These are phyloP conservation scores for Diaporthe caulivora DNA, from an alignment of 2,329 filamentous ascomycete genomes.

Conservation along the genomic window DNA sequence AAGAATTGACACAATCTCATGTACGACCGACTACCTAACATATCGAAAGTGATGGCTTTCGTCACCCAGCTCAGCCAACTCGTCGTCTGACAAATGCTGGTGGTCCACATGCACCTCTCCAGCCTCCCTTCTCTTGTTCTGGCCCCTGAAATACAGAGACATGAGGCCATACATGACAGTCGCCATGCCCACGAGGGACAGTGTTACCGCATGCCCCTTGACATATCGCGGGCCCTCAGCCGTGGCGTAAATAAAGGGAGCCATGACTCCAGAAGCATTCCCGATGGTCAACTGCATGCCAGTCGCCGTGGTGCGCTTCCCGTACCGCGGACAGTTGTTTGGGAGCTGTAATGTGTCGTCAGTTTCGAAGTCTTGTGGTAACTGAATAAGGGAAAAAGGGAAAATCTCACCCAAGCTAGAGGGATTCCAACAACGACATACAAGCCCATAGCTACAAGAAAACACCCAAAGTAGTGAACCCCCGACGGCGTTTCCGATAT, in stretches of 20 bases:
- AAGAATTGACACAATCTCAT: not conserved
- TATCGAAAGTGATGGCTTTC: conserved; percentile 64
- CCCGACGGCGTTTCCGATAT: conserved; percentile 70
- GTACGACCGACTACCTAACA: conserved; percentile 49
- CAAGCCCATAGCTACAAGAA: conserved; percentile 80
- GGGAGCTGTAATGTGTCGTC: conserved; percentile 55
- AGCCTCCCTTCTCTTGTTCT: conserved; percentile 59
- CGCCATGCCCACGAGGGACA: conserved; percentile 68
- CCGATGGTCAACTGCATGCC: conserved; percentile 79
- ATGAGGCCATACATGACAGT: conserved; percentile 65
- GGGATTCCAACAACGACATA: conserved; percentile 72
- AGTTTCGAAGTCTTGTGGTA: not conserved
- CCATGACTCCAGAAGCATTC: conserved; percentile 79
- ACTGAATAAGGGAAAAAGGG: not conserved
- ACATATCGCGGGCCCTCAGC: conserved; percentile 68
- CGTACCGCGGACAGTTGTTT: conserved; percentile 79
- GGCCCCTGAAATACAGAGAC: conserved; percentile 63
- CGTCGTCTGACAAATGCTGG: conserved; percentile 57
- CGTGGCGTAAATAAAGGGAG: conserved; percentile 72
- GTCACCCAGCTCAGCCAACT: conserved; percentile 64
- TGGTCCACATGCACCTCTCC: conserved; percentile 55
- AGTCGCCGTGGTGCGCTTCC: conserved; percentile 79
- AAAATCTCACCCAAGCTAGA: conserved; percentile 62
- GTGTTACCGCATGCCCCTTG: conserved; percentile 71
- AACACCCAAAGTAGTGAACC: conserved; percentile 80